Evolutionary conservation across 768 basidiomycete genomes (phyloP).

Genomic region (Paxillus ammoniavirescens): DNA sequence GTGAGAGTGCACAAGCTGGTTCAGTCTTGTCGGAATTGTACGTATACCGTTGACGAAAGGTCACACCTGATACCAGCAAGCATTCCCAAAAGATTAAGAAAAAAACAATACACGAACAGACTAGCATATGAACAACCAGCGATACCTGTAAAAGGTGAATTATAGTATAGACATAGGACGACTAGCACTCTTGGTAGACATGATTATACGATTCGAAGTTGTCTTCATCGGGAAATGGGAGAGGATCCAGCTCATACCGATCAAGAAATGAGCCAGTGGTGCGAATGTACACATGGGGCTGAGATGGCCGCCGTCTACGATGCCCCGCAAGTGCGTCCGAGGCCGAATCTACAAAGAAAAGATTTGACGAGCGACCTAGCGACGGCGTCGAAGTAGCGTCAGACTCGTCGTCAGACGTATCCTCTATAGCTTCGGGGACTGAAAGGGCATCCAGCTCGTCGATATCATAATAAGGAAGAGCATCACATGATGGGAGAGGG

Average conservation of each 20-base stretch:
- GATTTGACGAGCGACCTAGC: conserved; percentile 54
- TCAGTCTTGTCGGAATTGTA: neutral
- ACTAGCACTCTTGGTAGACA: conserved; percentile 66
- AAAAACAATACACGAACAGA: conserved; percentile 28
- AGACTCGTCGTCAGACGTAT: conserved; percentile 83
- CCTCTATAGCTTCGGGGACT: conserved; percentile 80
- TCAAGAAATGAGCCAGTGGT: conserved; percentile 58
- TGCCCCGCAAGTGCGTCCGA: conserved; percentile 50
- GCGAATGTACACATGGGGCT: conserved; percentile 61
- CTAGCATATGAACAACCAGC: conserved; percentile 27
- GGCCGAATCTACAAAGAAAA: conserved; percentile 50
- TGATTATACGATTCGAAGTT: conserved; percentile 47
- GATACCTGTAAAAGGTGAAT: conserved; percentile 18
- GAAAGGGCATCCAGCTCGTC: conserved; percentile 69
- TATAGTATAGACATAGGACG: conserved; percentile 29
- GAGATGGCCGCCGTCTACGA: conserved; percentile 47
- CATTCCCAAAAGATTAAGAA: neutral
- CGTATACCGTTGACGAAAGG: neutral
- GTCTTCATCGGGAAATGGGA: conserved; percentile 62
- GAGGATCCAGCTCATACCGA: conserved; percentile 67
- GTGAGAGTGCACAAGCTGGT: neutral
- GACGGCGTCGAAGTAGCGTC: conserved; percentile 66
- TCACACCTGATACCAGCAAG: neutral
- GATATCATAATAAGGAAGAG: conserved; percentile 60
- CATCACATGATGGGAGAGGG: conserved; percentile 39